These are phyloP conservation scores for Nannochloropsis oceanica DNA, from an alignment of 108 stramenopile genomes.

Conservation along the genomic window DNA sequence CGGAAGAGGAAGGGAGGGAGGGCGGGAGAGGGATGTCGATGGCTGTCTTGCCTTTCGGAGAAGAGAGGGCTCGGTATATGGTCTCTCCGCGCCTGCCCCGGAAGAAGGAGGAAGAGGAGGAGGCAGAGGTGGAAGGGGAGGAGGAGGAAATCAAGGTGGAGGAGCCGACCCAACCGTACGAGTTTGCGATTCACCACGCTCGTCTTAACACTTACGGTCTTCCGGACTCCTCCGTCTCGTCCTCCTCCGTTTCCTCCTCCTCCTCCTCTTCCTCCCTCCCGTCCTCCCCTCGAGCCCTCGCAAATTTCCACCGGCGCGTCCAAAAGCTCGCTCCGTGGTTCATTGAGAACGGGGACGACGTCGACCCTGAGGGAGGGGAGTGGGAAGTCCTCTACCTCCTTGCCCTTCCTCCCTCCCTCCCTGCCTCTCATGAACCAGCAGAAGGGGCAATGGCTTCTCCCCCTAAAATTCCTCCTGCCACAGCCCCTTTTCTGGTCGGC, in stretches of 20 bases:
- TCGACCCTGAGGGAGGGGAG: not conserved
- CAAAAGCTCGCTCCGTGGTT: not conserved
- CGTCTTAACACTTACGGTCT: not conserved
- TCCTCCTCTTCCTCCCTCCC: not conserved
- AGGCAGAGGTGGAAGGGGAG: not conserved
- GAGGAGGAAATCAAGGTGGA: not conserved
- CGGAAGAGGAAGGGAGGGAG: not conserved
- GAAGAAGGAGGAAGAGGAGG: too few species aligned
- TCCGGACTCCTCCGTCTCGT: not conserved
- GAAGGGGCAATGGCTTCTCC: too few species aligned
- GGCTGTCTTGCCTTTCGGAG: not conserved
- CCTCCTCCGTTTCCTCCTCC: not conserved
- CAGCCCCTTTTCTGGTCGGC: constrained; percentile 2
- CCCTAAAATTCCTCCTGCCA: not conserved
- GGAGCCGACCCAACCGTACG: not conserved
- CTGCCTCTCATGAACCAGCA: too few species aligned
- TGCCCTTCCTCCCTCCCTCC: not conserved
- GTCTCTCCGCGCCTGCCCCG: not conserved
- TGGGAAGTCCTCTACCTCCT: not conserved
- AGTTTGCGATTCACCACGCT: not conserved
- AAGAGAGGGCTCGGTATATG: not conserved
- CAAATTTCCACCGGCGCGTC: not conserved
- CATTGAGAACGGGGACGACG: not conserved
- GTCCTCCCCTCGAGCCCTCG: not conserved
- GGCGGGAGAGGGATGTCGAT: not conserved